A percentile compares a stretch with the other conserved stretches of the same genome.
Conservation (phyloP, 2,329 filamentous ascomycete species). For the Aspergillus niger region DNA sequence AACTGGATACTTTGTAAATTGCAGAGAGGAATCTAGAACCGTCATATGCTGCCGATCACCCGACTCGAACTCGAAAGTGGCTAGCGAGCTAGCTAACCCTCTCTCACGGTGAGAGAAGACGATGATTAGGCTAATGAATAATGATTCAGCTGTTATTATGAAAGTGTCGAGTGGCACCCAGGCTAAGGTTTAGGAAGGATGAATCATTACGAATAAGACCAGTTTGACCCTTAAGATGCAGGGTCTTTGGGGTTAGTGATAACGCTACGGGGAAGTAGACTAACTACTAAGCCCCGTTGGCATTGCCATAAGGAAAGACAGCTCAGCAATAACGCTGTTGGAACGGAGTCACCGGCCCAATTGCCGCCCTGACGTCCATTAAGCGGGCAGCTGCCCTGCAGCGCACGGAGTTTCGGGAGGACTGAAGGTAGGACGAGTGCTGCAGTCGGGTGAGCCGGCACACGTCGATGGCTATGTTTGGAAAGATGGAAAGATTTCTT, state of each 20-base stretch:
- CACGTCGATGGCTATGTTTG: slow-evolving; percentile 3
- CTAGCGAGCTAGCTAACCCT: not conserved
- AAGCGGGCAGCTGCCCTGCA: not conserved
- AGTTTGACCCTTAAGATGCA: not conserved
- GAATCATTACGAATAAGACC: not conserved
- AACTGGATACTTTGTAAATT: not conserved
- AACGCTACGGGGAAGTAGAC: not conserved
- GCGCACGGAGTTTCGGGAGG: not conserved
- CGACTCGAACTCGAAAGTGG: not conserved
- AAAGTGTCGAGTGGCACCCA: not conserved
- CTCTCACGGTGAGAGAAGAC: no score
- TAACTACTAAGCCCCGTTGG: not conserved
- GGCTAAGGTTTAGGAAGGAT: not conserved
- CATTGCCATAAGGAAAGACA: not conserved
- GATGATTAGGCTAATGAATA: not conserved
- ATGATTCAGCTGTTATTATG: not conserved
- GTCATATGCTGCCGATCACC: slow-evolving; percentile 7
- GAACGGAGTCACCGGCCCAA: not conserved
- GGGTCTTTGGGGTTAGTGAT: not conserved
- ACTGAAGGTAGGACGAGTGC: not conserved
- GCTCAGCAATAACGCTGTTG: not conserved
- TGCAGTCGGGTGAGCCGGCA: slow-evolving; percentile 8
- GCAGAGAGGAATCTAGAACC: slow-evolving; percentile 8
- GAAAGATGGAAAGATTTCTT: not conserved
- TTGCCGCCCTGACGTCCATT: not conserved